phyloP scores from a whole-genome alignment of 129 eudicot genomes.

The Logfia minima region DNA sequence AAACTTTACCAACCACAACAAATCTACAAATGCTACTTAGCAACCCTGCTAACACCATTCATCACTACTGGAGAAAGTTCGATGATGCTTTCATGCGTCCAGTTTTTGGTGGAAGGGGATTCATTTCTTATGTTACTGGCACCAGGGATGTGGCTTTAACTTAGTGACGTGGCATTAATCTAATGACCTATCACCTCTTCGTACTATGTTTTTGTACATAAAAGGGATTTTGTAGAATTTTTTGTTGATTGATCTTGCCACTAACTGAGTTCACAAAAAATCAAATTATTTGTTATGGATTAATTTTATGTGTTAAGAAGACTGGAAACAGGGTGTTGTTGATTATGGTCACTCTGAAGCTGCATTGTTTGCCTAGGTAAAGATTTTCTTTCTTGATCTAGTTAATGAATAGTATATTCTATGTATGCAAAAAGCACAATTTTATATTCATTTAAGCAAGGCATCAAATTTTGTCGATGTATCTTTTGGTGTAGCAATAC shows the following conservation, averaged over 20 bases:
- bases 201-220: not conserved
- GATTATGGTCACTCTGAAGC: no score
- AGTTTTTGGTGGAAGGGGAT: constrained; percentile 72
- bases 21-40: constrained; percentile 47
- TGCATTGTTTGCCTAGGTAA: no score
- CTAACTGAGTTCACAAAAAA: not conserved
- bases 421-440: no score
- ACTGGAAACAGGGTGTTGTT: no score
- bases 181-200: not conserved
- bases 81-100: constrained; percentile 76
- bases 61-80: constrained; percentile 66
- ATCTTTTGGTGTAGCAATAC: no score
- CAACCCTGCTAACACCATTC: constrained; percentile 57
- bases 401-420: no score
- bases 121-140: constrained; percentile 37
- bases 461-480: no score
- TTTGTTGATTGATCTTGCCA: not conserved
- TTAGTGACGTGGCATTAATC: constrained; percentile 5
- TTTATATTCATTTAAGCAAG: no score
- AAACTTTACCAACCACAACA: constrained; percentile 23
- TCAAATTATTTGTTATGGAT: no score
- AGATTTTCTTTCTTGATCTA: no score
- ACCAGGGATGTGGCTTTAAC: constrained; percentile 24
- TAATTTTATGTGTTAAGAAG: no score
- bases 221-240: not conserved